These are phyloP conservation scores for Trichoderma virens DNA, from an alignment of 495 filamentous ascomycete genomes.

Conservation along the genomic window DNA sequence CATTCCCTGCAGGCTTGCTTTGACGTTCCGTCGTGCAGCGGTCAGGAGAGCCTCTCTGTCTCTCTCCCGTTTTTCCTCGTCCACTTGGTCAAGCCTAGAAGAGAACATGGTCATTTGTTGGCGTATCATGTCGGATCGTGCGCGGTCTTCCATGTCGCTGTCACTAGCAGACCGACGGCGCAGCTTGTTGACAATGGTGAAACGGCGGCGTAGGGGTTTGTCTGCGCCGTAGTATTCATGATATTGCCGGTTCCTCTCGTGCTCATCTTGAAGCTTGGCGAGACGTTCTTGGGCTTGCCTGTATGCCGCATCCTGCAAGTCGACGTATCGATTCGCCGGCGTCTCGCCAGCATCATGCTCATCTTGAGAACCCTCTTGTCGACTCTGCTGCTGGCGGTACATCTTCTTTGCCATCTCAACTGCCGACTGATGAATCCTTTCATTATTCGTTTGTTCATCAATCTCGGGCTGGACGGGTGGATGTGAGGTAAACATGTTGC, in stretches of 20 bases:
- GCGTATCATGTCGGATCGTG: slow-evolving; percentile 64
- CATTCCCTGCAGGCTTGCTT: slow-evolving; percentile 65
- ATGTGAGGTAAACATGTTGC: slow-evolving; percentile 65
- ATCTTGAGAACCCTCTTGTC: slow-evolving; percentile 32
- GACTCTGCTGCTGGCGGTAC: slow-evolving; percentile 59
- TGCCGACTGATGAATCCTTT: slow-evolving; percentile 70
- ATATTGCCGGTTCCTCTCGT: slow-evolving; percentile 47
- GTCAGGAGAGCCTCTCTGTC: slow-evolving; percentile 71
- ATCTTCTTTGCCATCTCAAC: slow-evolving; percentile 82
- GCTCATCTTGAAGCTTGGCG: slow-evolving; percentile 67
- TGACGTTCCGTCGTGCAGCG: slow-evolving; percentile 76
- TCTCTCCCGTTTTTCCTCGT: slow-evolving; percentile 62
- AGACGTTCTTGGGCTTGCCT: slow-evolving; percentile 77
- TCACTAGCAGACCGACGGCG: slow-evolving; percentile 65
- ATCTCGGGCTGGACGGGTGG: slow-evolving; percentile 65
- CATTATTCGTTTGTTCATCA: slow-evolving; percentile 62
- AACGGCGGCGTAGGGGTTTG: slow-evolving; percentile 31
- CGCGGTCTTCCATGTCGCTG: slow-evolving; percentile 57
- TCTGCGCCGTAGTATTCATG: slow-evolving; percentile 66
- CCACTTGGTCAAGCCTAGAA: slow-evolving; percentile 57
- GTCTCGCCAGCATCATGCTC: slow-evolving; percentile 21
- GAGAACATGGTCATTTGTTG: slow-evolving; percentile 72
- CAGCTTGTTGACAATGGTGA: slow-evolving; percentile 48
- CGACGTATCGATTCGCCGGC: slow-evolving; percentile 37
- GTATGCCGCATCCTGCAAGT: slow-evolving; percentile 75